Evolutionary conservation across 176 grass and related monocot species (phyloP), one percentile per base, ranked within the genome.

Genomic region (Avena atlantica): DNA sequence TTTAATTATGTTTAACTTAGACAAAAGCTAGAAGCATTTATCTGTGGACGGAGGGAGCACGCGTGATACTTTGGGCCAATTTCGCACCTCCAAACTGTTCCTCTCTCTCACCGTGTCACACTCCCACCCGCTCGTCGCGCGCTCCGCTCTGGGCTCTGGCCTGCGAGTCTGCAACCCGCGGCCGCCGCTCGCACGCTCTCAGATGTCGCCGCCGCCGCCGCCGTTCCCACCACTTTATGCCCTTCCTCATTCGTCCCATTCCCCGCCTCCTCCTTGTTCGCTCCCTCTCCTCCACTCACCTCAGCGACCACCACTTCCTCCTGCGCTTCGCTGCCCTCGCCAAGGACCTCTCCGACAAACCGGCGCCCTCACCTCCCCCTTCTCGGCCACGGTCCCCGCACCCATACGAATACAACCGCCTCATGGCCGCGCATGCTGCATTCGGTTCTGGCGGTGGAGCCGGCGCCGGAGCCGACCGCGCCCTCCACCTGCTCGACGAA

Each of bases 401-500:
- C 78, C 91, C 90, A 0, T 98, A 95, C 86, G 93, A 98, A 12
- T 98, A 98, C 81, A 93, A 93, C 78, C 76, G 83, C 59, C 86
- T 98, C 87, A 95, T 95, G 86, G 90, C 79, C 17, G 95, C 91
- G 55, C 90, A 87, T n/a, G 89, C 83, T 0, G 75, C 67, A 3
- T 29, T 81, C 4, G 87, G 45, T 0, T 8, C 3, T 10, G 14
- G 2, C 0, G 25, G 19, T 3, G 82, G 27, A 0, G 10, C 2
- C 1, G 50, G 51, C 37, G 59, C 47, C 13, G 87, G 88, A 36
- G 74, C 93, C 21, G 78, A 91, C 47, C 86, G 87, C 76, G 91
- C 87, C 77, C 88, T 95, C 76, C 74, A 86, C 60, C 93, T 98
- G 80, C 92, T 98, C 89, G 89, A 88, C 76, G 93, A 98, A 90